phyloP scores from a whole-genome alignment of 805 yeast genomes.

The Limtongia smithiae region DNA sequence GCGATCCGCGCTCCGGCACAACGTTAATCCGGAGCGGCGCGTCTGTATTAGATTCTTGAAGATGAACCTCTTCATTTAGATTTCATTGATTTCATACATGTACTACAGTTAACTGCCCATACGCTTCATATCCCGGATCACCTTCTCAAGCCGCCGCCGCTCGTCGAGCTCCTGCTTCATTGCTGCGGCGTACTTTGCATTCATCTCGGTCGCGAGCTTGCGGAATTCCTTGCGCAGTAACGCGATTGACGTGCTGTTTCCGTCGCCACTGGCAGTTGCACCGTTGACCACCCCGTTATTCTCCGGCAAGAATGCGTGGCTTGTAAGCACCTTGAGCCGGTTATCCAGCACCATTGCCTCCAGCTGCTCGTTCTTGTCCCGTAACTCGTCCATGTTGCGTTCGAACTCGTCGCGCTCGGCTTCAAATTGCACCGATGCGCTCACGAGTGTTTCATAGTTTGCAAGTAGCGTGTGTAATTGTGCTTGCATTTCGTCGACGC shows the following conservation, averaged over 20 bases:
- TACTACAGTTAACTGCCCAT: not conserved
- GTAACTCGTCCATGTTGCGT: conserved; percentile 11
- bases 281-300: not conserved
- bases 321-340: conserved; percentile 12
- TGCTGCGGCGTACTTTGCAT: conserved; percentile 11
- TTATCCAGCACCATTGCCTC: conserved; percentile 16
- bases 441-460: conserved; percentile 13
- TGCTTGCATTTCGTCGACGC: not conserved
- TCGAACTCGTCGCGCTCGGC: conserved; percentile 13
- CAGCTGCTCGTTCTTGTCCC: conserved; percentile 15
- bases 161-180: conserved; percentile 26
- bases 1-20: too few relatives aligned
- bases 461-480: conserved; percentile 9
- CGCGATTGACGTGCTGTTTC: conserved; percentile 12
- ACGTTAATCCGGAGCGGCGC: too few relatives aligned
- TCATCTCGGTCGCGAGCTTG: conserved; percentile 20
- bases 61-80: too few relatives aligned
- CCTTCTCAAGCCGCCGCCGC: conserved; percentile 24
- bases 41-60: too few relatives aligned
- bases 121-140: conserved; percentile 24
- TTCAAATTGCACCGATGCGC: conserved; percentile 14
- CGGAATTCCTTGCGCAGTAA: conserved; percentile 24
- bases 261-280: not conserved
- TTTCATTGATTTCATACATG: too few relatives aligned
- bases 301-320: not conserved